Evolutionary conservation across 2,329 filamentous ascomycete genomes (phyloP), one percentile per base, ranked within the genome.

Genomic region (Emydomyces testavorans): DNA sequence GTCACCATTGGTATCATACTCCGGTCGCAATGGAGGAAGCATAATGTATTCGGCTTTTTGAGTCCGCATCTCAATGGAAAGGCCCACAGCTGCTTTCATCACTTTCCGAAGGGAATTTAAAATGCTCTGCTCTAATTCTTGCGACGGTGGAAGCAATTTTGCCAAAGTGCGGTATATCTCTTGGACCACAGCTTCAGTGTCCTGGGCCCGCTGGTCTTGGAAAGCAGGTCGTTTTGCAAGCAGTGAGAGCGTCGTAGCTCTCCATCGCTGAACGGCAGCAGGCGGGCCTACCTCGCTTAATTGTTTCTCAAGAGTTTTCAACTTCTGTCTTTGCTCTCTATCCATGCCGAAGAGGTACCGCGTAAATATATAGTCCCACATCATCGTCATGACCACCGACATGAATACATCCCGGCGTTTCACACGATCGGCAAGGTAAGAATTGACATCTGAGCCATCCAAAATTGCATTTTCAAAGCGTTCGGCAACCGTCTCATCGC

Each of bases 331-430:
- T 68, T 98, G 92, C 67, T 96, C 92, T 58, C 89, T 79, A 64
- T 98, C 92, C 87, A 98, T 94, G 58, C 92, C 92, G 64, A 98
- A 98, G 21, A 98, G 80, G 65, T 98, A 98, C 54, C 92, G 81
- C 6, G 90, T 95, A 63, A 98, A 98, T 62, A 98, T 82, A 61
- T 93, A 95, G 66, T 98, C 92, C 89, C 89, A 98, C 44, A 98
- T 82, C 88, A 98, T 95, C 52, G 85, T 92, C 89, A 96, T 96
- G 48, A 90, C 86, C 65, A 98, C 88, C 31, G 88, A 92, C 87
- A 96, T 95, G 74, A 98, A 95, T 50, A 96, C 82, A 64, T 96
- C 90, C 51, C 90, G 81, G 52, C 92, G 82, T 60, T 78, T 82
- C 47, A 95, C 83, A 32, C 93, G 85, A 64, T 98, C 90, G 55